These are phyloP conservation scores for Jasminum sambac DNA, from an alignment of 257 asterid species.

Conservation along the genomic window DNA sequence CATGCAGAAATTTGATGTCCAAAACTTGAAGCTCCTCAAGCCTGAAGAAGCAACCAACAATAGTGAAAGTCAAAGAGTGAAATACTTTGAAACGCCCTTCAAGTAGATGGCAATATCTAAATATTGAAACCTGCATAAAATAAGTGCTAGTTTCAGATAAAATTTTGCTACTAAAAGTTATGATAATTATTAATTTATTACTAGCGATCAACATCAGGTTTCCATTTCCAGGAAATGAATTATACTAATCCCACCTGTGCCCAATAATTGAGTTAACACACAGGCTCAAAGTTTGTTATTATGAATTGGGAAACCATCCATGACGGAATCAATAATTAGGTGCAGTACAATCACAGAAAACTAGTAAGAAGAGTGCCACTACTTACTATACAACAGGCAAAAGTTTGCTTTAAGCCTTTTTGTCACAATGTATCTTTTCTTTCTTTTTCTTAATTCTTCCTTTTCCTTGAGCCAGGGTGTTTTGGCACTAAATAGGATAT, in stretches of 20 bases:
- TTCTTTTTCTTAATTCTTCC: too few species aligned
- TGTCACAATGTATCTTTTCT: neutral
- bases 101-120: neutral
- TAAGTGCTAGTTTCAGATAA: neutral
- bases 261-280: neutral
- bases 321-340: neutral
- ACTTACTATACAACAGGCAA: neutral
- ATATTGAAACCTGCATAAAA: neutral
- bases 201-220: neutral
- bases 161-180: neutral
- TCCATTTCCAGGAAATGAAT: neutral
- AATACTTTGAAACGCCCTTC: neutral
- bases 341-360: constrained; percentile 4
- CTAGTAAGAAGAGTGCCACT: neutral
- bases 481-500: neutral
- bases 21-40: constrained; percentile 95
- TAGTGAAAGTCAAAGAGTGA: neutral
- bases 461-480: too few species aligned
- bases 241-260: neutral
- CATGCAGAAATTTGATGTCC: constrained; percentile 89
- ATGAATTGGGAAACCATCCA: constrained; percentile 2
- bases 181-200: too few species aligned
- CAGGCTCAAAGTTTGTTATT: neutral
- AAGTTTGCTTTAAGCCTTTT: neutral
- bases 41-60: constrained; percentile 42